A percentile compares a stretch with the other conserved stretches of the same genome.
Conservation (phyloP, 139 green algal genomes). For the Desmodesmus armatus region DNA sequence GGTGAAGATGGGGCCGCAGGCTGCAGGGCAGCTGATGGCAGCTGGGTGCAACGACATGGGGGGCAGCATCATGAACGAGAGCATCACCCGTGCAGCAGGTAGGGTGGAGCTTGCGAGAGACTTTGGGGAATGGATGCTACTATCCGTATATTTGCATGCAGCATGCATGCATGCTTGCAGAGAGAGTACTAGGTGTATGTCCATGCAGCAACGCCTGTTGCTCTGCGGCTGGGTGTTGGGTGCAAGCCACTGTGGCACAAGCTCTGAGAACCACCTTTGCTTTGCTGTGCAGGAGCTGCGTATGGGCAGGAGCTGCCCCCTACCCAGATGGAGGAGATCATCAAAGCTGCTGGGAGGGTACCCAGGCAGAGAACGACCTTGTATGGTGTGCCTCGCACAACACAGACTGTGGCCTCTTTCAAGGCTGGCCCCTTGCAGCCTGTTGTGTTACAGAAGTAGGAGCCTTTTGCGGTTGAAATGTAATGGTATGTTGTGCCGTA, state of each 20-base stretch:
- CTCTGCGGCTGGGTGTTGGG: conserved; percentile 2
- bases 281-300: conserved; percentile 62
- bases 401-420: conserved; percentile 46
- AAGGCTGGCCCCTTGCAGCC: conserved; percentile 10
- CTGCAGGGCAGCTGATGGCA: conserved; percentile 73
- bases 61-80: conserved; percentile 93
- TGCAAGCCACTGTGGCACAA: not conserved
- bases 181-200: no score
- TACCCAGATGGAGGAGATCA: conserved; percentile 79
- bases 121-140: no score
- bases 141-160: no score
- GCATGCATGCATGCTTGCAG: no score
- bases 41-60: conserved; percentile 94
- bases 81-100: conserved; percentile 88
- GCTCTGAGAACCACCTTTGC: not conserved
- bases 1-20: conserved; percentile 90
- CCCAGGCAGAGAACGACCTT: conserved; percentile 83
- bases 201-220: not conserved
- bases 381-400: conserved; percentile 63
- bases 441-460: no score
- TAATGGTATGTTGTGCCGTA: no score
- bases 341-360: conserved; percentile 62
- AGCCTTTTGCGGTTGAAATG: no score
- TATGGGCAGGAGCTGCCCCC: conserved; percentile 85
- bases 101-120: no score